These are phyloP conservation scores for Naganishia cerealis DNA, from an alignment of 1,284 basidiomycete species.

Conservation along the genomic window DNA sequence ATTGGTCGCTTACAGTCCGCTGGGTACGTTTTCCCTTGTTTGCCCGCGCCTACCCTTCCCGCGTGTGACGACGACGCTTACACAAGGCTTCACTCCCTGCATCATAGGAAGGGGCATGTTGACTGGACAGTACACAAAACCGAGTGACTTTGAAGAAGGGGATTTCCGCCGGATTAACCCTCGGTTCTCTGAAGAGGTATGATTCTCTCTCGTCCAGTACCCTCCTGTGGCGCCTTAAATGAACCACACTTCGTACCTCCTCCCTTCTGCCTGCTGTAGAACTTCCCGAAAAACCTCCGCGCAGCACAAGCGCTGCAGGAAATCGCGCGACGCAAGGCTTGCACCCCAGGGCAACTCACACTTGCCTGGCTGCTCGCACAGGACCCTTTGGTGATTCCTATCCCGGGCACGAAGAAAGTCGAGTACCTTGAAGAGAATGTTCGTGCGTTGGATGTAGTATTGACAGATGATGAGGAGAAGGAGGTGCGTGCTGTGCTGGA, in stretches of 20 bases:
- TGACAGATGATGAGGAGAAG: slow-evolving; percentile 53
- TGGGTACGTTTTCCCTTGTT: slow-evolving; percentile 41
- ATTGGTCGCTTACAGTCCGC: slow-evolving; percentile 64
- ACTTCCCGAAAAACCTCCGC: slow-evolving; percentile 63
- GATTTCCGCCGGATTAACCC: slow-evolving; percentile 56
- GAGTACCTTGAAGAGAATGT: slow-evolving; percentile 58
- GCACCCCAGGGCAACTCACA: slow-evolving; percentile 61
- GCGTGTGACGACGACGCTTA: not conserved
- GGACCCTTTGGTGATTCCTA: slow-evolving; percentile 60
- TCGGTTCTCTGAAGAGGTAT: slow-evolving; percentile 48
- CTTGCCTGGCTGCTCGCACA: slow-evolving; percentile 66
- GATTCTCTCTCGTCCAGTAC: not conserved
- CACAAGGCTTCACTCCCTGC: not conserved
- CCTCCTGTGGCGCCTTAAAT: not conserved
- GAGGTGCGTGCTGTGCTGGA: slow-evolving; percentile 53
- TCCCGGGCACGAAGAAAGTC: slow-evolving; percentile 55
- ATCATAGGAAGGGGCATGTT: slow-evolving; percentile 61
- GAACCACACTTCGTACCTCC: not conserved
- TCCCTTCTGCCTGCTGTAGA: slow-evolving; percentile 43
- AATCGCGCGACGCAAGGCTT: slow-evolving; percentile 58
- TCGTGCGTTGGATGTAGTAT: slow-evolving; percentile 49
- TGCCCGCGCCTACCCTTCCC: not conserved
- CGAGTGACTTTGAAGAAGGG: slow-evolving; percentile 59
- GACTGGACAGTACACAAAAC: slow-evolving; percentile 60
- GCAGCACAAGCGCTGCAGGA: slow-evolving; percentile 58